Evolutionary conservation across 2,329 filamentous ascomycete genomes (phyloP), one percentile per base, ranked within the genome.

Genomic region (Penicillium digitatum): DNA sequence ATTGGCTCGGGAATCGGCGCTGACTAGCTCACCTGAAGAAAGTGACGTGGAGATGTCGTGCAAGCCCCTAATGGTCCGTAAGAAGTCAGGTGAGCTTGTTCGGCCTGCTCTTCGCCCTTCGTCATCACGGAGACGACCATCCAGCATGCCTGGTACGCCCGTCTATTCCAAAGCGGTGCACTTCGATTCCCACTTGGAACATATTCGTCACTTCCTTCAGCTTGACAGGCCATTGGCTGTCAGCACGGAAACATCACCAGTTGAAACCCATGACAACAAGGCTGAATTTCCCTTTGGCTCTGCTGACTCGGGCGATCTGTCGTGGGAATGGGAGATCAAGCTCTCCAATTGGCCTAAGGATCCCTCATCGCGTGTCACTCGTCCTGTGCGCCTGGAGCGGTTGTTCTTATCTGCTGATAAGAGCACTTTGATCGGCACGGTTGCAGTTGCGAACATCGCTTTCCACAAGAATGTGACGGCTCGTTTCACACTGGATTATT

Each of bases 151-250:
- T 9, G 94, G 94, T 52, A 99, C 94, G 0, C 94, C 94, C 0
- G 94, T 93, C 9, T 97, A 93, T 70, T 88, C 88, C 63, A 99
- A 99, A 74, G 91, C 89, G 12, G 94, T 99, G n/a, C 94, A 99
- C 74, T 99, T 99, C 70, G 94, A 97, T 74, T 90, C 93, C 26
- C 90, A 96, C 69, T 84, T 97, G 37, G 94, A 97, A 75, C 93
- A 97, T 66, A 93, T 97, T 37, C 85, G 94, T 31, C 94, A 97
- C 71, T 99, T 99, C 73, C 79, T 96, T 22, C 90, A 96, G 70
- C 87, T 96, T 7, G 94, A 99, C 69, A 85, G 90, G 54, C 94
- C 94, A 2, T 86, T 95, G n/a, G 94, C 94, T 47, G 94, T 99
- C 70, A 97, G 93, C 72, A 92, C 92, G 49, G 88, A 90, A 16